These are phyloP conservation scores for Physcomitrium patens DNA, from an alignment of 225 moss, liverwort and hornwort genomes.

Conservation along the genomic window DNA sequence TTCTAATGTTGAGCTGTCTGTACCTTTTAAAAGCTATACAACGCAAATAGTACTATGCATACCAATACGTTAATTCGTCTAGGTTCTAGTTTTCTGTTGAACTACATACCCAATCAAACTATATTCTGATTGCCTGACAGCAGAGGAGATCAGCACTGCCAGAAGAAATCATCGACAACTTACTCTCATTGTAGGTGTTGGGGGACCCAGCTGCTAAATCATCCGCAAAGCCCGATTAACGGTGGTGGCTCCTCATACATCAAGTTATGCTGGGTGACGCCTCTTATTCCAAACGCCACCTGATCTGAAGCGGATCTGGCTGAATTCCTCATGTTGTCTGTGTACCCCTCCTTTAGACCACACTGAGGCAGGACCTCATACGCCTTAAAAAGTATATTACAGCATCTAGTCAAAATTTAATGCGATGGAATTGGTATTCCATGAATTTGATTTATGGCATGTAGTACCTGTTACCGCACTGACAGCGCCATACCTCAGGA, in stretches of 20 bases:
- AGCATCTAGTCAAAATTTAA: too few species aligned
- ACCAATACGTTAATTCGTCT: slow-evolving; percentile 23
- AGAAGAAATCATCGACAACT: slow-evolving; percentile 21
- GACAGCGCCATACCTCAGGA: slow-evolving; percentile 75
- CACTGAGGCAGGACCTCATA: too few species aligned
- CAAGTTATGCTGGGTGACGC: slow-evolving; percentile 1
- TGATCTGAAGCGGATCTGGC: slow-evolving; percentile 12
- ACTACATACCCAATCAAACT: slow-evolving; percentile 31
- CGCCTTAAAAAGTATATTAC: too few species aligned
- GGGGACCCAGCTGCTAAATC: slow-evolving; percentile 15
- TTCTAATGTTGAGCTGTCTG: slow-evolving; percentile 33
- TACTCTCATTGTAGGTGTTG: slow-evolving; percentile 10
- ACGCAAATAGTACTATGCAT: neutral
- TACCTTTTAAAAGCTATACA: slow-evolving; percentile 2
- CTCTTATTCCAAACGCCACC: slow-evolving; percentile 36
- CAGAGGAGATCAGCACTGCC: slow-evolving; percentile 10
- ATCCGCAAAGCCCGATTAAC: slow-evolving; percentile 26
- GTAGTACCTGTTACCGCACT: slow-evolving; percentile 66
- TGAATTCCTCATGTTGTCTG: too few species aligned
- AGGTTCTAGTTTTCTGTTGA: neutral
- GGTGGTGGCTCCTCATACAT: slow-evolving; percentile 8
- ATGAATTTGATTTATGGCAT: slow-evolving; percentile 44
- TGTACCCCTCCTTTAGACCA: too few species aligned
- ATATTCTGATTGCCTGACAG: slow-evolving; percentile 38
- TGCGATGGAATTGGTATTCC: neutral